Evolutionary conservation across 2,329 filamentous ascomycete genomes (phyloP).

Genomic region (Colletotrichum cuscutae): DNA sequence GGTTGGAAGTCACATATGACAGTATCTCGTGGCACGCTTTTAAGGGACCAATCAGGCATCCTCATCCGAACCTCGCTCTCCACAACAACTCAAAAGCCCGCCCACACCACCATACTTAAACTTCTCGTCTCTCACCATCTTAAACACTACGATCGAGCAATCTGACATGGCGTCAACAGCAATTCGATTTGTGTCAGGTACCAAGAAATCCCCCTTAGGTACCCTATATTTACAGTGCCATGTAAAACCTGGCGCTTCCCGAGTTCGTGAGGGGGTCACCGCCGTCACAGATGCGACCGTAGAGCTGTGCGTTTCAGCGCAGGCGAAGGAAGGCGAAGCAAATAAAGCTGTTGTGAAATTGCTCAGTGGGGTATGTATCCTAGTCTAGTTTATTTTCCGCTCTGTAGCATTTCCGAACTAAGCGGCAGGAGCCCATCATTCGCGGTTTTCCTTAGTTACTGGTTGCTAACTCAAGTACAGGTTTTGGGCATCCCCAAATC

Average conservation of each 20-base stretch:
- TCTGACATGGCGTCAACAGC: constrained; percentile 37
- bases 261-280: constrained; percentile 69
- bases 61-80: background rate
- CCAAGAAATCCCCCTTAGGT: constrained; percentile 56
- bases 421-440: background rate
- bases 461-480: constrained; percentile 45
- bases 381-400: no score
- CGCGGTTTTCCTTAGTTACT: no score
- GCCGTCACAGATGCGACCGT: constrained; percentile 66
- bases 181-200: constrained; percentile 59
- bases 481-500: constrained; percentile 71
- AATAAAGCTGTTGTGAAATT: constrained; percentile 74
- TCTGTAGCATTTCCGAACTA: background rate
- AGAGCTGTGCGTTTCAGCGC: constrained; percentile 73
- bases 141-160: background rate
- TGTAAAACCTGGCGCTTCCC: constrained; percentile 74
- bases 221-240: constrained; percentile 71
- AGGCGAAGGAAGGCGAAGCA: constrained; percentile 73
- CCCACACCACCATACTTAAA: constrained; percentile 1
- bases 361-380: constrained; percentile 64
- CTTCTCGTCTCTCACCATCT: background rate
- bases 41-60: background rate
- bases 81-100: background rate
- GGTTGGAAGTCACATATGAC: background rate
- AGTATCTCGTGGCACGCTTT: background rate